Conservation (phyloP, 2,329 filamentous ascomycete genomes). For the Diatrype stigma region DNA sequence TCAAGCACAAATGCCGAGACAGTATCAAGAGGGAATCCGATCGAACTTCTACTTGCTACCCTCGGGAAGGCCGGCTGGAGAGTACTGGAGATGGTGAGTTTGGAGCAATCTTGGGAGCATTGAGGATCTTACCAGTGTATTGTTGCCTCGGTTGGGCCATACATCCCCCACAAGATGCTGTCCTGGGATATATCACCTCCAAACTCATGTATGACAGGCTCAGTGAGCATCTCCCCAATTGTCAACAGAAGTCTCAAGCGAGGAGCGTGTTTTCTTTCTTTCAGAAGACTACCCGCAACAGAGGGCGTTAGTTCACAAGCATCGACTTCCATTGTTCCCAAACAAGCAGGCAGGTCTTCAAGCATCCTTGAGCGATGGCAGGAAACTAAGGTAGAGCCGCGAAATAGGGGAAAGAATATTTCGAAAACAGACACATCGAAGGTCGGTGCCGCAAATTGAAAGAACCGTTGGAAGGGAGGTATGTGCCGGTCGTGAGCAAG, state of each 20-base stretch:
- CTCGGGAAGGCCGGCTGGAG: conserved; percentile 60
- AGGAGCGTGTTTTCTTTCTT: conserved; percentile 63
- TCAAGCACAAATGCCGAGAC: conserved; percentile 72
- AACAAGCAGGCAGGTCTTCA: conserved; percentile 65
- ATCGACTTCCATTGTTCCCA: conserved; percentile 66
- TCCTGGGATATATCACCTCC: conserved; percentile 49
- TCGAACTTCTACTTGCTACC: conserved; percentile 58
- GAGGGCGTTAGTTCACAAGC: conserved; percentile 87
- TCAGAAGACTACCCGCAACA: conserved; percentile 73
- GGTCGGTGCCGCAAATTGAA: conserved; percentile 88
- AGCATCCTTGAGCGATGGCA: conserved; percentile 68
- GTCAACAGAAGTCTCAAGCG: conserved; percentile 69
- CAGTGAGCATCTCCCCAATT: conserved; percentile 89
- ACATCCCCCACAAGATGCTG: conserved; percentile 86
- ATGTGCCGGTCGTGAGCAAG: conserved; percentile 77
- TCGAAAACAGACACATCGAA: conserved; percentile 96
- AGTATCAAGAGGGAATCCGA: conserved; percentile 75
- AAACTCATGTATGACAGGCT: conserved; percentile 73
- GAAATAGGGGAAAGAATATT: conserved; percentile 81
- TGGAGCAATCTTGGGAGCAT: background rate
- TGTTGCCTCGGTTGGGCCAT: conserved; percentile 86
- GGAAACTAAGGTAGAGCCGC: conserved; percentile 68
- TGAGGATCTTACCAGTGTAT: conserved; percentile 63
- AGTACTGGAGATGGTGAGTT: conserved; percentile 50
- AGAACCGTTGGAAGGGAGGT: conserved; percentile 71